These are phyloP conservation scores for Venturia nashicola DNA, from an alignment of 2,329 filamentous ascomycete species.

Conservation along the genomic window DNA sequence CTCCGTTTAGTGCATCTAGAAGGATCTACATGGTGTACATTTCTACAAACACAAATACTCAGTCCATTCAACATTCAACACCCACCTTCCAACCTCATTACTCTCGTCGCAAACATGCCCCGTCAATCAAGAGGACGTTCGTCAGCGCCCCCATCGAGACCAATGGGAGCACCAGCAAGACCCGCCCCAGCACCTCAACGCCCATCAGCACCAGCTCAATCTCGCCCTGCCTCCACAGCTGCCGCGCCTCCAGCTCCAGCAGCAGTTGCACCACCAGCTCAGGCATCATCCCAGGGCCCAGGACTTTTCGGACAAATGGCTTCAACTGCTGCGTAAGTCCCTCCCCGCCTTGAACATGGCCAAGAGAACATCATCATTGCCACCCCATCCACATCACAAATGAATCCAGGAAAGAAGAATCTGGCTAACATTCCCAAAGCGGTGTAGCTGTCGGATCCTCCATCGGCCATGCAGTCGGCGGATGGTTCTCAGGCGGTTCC, in stretches of 20 bases:
- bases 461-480: conserved; percentile 87
- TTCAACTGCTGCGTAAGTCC: conserved; percentile 81
- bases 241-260: conserved; percentile 24
- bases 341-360: background rate
- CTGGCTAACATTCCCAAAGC: conserved; percentile 33
- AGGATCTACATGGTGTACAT: background rate
- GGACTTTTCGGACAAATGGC: conserved; percentile 96
- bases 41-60: background rate
- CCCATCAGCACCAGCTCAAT: conserved; percentile 31
- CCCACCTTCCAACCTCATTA: background rate
- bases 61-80: background rate
- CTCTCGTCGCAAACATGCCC: conserved; percentile 28
- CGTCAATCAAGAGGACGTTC: conserved; percentile 34
- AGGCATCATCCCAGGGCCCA: conserved; percentile 48
- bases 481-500: conserved; percentile 69
- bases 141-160: conserved; percentile 21
- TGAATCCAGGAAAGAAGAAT: no score
- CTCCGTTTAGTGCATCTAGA: background rate
- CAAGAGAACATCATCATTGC: background rate
- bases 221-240: conserved; percentile 39
- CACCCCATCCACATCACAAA: background rate
- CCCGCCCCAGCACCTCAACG: conserved; percentile 55
- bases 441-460: conserved; percentile 94
- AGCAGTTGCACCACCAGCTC: conserved; percentile 37
- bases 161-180: conserved; percentile 30